Evolutionary conservation across 2,329 filamentous ascomycete species (phyloP), one percentile per base, ranked within the genome.

Genomic region (Apiospora hydei): DNA sequence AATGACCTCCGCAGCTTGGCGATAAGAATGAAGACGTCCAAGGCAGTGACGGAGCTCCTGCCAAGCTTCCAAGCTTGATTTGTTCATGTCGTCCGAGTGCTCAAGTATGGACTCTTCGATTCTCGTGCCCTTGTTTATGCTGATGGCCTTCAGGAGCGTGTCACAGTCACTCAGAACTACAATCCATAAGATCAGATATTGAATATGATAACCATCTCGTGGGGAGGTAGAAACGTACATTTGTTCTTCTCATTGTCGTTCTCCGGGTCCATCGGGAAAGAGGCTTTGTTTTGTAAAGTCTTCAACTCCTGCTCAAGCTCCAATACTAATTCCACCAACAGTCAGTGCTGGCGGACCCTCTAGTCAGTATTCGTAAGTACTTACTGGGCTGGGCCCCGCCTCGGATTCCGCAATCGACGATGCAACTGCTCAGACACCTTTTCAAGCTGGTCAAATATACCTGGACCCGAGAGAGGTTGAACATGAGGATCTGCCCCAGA

Each of bases 31-130:
- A 11, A 73, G 43, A 14, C 70, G 70, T 1, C 72, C 72, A 14
- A 67, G 51, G 26, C 66, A 70, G 26, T 73, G 72, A 7, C 72
- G 67, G 16, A 73, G 68, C 26, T 73, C 72, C n/a, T 64, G 49
- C 72, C 72, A 73, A 41, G 16, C n/a, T 16, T 68, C 44, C 24
- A 67, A 43, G 38, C n/a, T 69, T 3, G 38, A n/a, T 11, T 24
- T 43, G 24, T 38, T 34, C n/a, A 11, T 30, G 18, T 53, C 30
- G 8, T 44, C 71, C 4, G 71, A 53, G 16, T 68, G 47, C 13
- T 47, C 38, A 34, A 44, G 14, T 21, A 71, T 51, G 13, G 18
- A 41, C 46, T 67, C 53, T 18, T 69, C 64, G 66, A 70, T 30
- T 3, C n/a, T 49, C 26, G 44, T 67, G 14, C 46, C 67, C 49